Conservation (phyloP, 73 alveolate genomes). For the Paramecium caudatum region DNA sequence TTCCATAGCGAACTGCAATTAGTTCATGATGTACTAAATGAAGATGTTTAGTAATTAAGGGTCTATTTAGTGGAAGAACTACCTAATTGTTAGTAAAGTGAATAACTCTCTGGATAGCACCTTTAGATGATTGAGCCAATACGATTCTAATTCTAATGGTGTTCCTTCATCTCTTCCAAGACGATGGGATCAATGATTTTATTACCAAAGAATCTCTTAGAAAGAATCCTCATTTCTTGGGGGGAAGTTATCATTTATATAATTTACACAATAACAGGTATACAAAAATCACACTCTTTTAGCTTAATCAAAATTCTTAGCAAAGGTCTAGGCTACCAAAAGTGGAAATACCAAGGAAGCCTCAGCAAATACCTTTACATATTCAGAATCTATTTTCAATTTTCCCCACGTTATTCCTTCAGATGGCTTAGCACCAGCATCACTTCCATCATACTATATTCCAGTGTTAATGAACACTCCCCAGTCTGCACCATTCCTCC, state of each 20-base stretch:
- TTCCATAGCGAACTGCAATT: slow-evolving; percentile 33
- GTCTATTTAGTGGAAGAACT: too few species aligned
- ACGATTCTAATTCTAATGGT: neutral
- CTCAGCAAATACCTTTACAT: slow-evolving; percentile 95
- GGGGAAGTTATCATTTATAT: slow-evolving; percentile 41
- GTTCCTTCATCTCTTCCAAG: slow-evolving; percentile 8
- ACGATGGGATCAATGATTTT: slow-evolving; percentile 21
- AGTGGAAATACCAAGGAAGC: slow-evolving; percentile 95
- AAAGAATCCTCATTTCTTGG: slow-evolving; percentile 50
- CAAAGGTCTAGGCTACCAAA: slow-evolving; percentile 96
- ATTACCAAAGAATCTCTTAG: slow-evolving; percentile 65
- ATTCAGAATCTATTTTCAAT: slow-evolving; percentile 88
- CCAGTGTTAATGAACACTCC: slow-evolving; percentile 99
- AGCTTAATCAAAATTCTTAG: slow-evolving; percentile 89
- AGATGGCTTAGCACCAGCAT: slow-evolving; percentile 99
- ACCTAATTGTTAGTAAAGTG: slow-evolving; percentile 27
- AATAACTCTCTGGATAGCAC: slow-evolving; percentile 34
- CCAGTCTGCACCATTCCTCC: slow-evolving; percentile 99
- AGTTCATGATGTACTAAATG: slow-evolving; percentile 13
- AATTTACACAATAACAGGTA: neutral
- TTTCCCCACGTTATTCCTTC: slow-evolving; percentile 99
- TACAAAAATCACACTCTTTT: slow-evolving; percentile 33
- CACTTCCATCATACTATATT: slow-evolving; percentile 95
- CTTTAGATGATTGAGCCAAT: neutral
- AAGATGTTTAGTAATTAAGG: slow-evolving; percentile 21